Conservation (phyloP, 1,284 basidiomycete genomes). For the Dichomitus squalens region DNA sequence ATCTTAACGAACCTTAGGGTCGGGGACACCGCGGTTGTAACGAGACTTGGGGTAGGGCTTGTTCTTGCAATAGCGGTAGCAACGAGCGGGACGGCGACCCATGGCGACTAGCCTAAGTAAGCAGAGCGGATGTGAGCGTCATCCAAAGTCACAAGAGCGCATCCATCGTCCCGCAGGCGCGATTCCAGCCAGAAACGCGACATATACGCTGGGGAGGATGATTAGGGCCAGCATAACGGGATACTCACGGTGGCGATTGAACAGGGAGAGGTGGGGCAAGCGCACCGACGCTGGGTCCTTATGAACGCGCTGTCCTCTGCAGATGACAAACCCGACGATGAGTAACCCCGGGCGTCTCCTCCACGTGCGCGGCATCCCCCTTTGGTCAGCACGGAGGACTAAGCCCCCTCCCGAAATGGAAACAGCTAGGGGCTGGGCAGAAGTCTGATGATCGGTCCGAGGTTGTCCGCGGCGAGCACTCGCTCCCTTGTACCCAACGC, state of each 20-base stretch:
- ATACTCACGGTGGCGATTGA: conserved; percentile 30
- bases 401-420: background rate
- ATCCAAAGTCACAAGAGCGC: conserved; percentile 25
- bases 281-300: conserved; percentile 24
- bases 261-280: conserved; percentile 21
- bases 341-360: conserved; percentile 25
- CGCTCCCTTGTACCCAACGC: too few relatives aligned
- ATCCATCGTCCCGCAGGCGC: conserved; percentile 30
- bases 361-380: conserved; percentile 3
- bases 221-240: conserved; percentile 17
- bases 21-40: conserved; percentile 98
- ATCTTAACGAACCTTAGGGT: conserved; percentile 70
- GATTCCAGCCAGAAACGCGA: conserved; percentile 16
- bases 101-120: conserved; percentile 44
- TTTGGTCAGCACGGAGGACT: background rate
- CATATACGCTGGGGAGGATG: conserved; percentile 4
- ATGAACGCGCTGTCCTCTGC: conserved; percentile 24
- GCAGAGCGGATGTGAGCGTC: conserved; percentile 25
- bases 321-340: conserved; percentile 33
- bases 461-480: too few relatives aligned
- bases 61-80: conserved; percentile 99
- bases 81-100: conserved; percentile 96
- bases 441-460: background rate
- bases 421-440: background rate
- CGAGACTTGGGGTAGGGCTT: conserved; percentile 94